Conservation (phyloP, 208 protist species). For the Chromosphaera perkinsii region DNA sequence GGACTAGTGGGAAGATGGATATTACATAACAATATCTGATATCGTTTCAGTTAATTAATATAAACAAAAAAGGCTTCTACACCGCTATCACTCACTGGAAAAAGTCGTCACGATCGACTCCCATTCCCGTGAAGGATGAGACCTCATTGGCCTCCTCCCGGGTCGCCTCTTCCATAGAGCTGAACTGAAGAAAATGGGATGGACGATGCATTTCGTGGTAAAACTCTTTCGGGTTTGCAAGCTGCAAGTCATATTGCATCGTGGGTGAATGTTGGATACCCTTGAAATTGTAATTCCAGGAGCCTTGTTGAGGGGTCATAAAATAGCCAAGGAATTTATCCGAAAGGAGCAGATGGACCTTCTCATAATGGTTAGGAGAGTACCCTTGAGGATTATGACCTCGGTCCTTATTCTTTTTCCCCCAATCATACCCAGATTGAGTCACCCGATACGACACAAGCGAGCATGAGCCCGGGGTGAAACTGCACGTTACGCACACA, state of each 20-base stretch:
- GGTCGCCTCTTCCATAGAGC: slow-evolving; percentile 27
- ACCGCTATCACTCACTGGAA: too few relatives aligned
- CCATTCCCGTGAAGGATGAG: too few relatives aligned
- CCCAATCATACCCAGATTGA: slow-evolving; percentile 71
- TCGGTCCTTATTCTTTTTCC: slow-evolving; percentile 68
- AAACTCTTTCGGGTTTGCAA: slow-evolving; percentile 77
- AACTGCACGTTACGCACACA: slow-evolving; percentile 72
- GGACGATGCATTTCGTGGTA: slow-evolving; percentile 86
- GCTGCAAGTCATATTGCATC: slow-evolving; percentile 76
- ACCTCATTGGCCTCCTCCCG: too few relatives aligned
- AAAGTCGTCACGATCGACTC: too few relatives aligned
- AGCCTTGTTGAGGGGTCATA: slow-evolving; percentile 76
- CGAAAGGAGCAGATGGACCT: slow-evolving; percentile 81
- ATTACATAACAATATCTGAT: too few relatives aligned
- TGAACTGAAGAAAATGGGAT: slow-evolving; percentile 81
- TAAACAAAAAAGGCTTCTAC: too few relatives aligned
- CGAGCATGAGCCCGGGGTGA: slow-evolving; percentile 82
- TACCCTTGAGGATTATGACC: slow-evolving; percentile 64
- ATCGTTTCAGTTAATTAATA: too few relatives aligned
- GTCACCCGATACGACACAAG: slow-evolving; percentile 80
- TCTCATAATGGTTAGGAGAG: slow-evolving; percentile 72
- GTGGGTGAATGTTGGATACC: slow-evolving; percentile 67
- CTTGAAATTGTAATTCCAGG: slow-evolving; percentile 93
- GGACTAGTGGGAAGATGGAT: too few relatives aligned
- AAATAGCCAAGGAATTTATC: slow-evolving; percentile 86